Evolutionary conservation across 2,329 filamentous ascomycete genomes (phyloP), one percentile per base, ranked within the genome.

Genomic region (Aspergillus awamori): DNA sequence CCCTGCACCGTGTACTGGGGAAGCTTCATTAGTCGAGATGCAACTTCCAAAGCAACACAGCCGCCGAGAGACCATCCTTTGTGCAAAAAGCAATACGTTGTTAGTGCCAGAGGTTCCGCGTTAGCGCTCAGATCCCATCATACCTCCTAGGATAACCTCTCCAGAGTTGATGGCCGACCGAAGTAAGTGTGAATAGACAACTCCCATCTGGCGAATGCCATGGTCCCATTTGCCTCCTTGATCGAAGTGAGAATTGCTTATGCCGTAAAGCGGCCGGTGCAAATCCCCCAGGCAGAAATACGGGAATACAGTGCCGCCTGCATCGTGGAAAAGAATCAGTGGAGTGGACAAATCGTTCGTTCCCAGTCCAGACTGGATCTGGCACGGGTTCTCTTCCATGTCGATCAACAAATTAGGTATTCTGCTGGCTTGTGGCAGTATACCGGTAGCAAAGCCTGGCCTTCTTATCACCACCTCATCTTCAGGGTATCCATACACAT

Each of bases 41-140:
- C 59, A 7, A 61, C 59, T 61, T 61, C 59, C 1, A 61, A 36
- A 7, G 59, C 59, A 4, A 61, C 30, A 30, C 45, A 54, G 17
- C 59, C 59, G 15, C 59, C 59, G 2, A 61, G 39, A 4, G 59
- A 61, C 59, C 59, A 57, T 36, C 59, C 59, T 61, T 8, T 13
- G 10, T 30, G 28, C 10, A 8, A 15, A 15, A 13, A 28, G 7
- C 13, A 22, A 17, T 5, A n/a, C 6, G 36, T 13, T 13, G 5
- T 39, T 24, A 48, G 24, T 13, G 7, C 47, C 6, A 22, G 15
- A 11, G 4, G 4, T n/a, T 57, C 6, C 28, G 28, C 20, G 5
- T 17, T 3, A 8, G 7, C 30, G 24, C n/a, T 11, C 8, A n/a
- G 5, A 7, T 15, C 6, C 5, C 6, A 1, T 15, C 52, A 3